Conservation (phyloP, 2,329 filamentous ascomycete genomes). For the Aureobasidium sp. region DNA sequence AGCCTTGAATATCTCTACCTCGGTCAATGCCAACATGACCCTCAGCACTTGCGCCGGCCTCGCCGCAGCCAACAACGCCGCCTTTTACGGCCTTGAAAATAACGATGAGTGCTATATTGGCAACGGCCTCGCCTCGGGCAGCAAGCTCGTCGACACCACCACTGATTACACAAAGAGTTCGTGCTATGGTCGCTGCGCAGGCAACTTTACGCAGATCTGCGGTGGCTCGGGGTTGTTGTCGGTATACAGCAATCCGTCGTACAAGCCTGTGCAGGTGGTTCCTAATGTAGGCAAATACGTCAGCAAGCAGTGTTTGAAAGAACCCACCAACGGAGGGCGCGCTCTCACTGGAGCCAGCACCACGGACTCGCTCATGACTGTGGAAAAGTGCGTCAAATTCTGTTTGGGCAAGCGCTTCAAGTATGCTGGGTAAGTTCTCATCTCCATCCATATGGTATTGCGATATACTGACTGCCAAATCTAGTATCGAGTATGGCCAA, state of each 20-base stretch:
- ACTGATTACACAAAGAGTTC: conserved; percentile 38
- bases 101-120: conserved; percentile 50
- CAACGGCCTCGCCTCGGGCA: conserved; percentile 18
- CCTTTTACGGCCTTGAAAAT: conserved; percentile 53
- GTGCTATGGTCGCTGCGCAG: conserved; percentile 28
- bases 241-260: conserved; percentile 28
- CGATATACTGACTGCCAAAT: not conserved
- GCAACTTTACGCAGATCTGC: conserved; percentile 38
- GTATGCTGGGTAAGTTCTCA: conserved; percentile 24
- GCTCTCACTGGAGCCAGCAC: conserved; percentile 9
- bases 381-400: conserved; percentile 22
- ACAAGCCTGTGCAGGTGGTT: conserved; percentile 15
- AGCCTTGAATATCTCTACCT: conserved; percentile 28
- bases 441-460: not conserved
- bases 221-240: conserved; percentile 31
- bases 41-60: conserved; percentile 48
- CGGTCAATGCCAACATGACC: conserved; percentile 41
- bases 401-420: conserved; percentile 24
- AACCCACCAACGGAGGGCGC: not conserved
- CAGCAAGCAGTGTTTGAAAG: conserved; percentile 14
- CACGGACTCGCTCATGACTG: conserved; percentile 1
- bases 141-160: not conserved
- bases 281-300: conserved; percentile 16
- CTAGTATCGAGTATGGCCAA: conserved; percentile 18
- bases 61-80: conserved; percentile 43